phyloP scores from a whole-genome alignment of 352 stramenopile species.

The Phytophthora pisi region DNA sequence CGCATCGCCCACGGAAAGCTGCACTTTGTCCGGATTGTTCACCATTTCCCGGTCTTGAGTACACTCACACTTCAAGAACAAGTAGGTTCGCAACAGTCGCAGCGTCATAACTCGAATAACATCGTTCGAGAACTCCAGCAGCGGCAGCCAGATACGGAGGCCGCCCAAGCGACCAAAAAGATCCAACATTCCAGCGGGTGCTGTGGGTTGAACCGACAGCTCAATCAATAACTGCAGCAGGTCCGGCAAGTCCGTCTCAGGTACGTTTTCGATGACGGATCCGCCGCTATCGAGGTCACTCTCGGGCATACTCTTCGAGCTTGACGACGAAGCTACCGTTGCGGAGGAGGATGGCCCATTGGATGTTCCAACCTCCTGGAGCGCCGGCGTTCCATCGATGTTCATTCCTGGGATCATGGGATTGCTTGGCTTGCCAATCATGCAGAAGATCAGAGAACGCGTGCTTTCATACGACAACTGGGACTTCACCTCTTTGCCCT shows the following conservation, averaged over 20 bases:
- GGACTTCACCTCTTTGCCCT: constrained; percentile 70
- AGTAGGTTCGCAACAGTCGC: constrained; percentile 76
- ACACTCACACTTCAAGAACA: constrained; percentile 80
- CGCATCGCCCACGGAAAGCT: constrained; percentile 76
- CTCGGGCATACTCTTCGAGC: constrained; percentile 64
- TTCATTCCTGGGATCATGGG: constrained; percentile 68
- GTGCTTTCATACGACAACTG: constrained; percentile 86
- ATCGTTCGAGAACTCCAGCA: constrained; percentile 78
- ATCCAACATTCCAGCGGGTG: constrained; percentile 70
- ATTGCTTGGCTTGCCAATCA: constrained; percentile 85
- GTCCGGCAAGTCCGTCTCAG: constrained; percentile 74
- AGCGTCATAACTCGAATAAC: constrained; percentile 83
- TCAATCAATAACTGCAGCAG: constrained; percentile 82
- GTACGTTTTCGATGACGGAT: constrained; percentile 76
- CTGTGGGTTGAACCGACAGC: constrained; percentile 72
- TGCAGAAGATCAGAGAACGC: constrained; percentile 84
- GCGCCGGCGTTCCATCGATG: constrained; percentile 58
- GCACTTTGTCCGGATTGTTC: constrained; percentile 72
- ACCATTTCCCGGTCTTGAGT: constrained; percentile 65
- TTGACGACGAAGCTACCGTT: constrained; percentile 40
- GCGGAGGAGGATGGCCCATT: constrained; percentile 46
- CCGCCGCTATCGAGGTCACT: constrained; percentile 67
- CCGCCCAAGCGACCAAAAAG: constrained; percentile 78
- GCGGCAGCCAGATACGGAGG: constrained; percentile 81
- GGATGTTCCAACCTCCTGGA: constrained; percentile 53